phyloP scores from a whole-genome alignment of 2,329 filamentous ascomycete genomes.

The Madurella mycetomatis region DNA sequence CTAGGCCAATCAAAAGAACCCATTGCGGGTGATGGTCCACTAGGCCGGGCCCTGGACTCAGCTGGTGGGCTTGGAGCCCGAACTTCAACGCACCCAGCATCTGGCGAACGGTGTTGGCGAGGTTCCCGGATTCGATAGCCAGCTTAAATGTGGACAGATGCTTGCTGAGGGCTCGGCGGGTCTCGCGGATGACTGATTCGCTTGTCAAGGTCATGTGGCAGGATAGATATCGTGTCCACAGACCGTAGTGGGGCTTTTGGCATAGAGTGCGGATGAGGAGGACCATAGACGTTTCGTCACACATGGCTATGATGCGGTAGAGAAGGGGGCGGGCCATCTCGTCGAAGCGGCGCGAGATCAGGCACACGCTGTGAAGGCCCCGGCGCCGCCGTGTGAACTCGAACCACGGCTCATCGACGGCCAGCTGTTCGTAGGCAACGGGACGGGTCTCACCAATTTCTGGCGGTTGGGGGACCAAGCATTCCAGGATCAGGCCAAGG shows the following conservation, averaged over 20 bases:
- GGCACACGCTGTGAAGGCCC: conserved; percentile 23
- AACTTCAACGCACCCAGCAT: background rate
- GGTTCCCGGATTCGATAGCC: background rate
- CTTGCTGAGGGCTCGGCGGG: conserved; percentile 13
- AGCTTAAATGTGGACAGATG: conserved; percentile 15
- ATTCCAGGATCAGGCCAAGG: conserved; percentile 19
- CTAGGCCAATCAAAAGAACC: conserved; percentile 21
- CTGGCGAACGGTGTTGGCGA: conserved; percentile 5
- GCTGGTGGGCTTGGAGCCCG: background rate
- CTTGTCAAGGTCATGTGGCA: conserved; percentile 26
- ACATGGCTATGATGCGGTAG: conserved; percentile 23
- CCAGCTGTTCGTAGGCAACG: conserved; percentile 25
- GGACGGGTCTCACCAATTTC: conserved; percentile 27
- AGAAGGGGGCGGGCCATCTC: conserved; percentile 22
- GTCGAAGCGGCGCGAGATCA: conserved; percentile 18
- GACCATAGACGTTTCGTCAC: conserved; percentile 21
- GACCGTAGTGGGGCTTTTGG: conserved; percentile 18
- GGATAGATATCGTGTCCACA: conserved; percentile 23
- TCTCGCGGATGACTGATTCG: conserved; percentile 18
- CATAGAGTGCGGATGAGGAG: conserved; percentile 26
- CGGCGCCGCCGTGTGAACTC: conserved; percentile 25
- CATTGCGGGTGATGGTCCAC: conserved; percentile 22
- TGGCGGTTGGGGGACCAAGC: conserved; percentile 22
- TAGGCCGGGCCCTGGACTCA: background rate
- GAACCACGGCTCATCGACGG: conserved; percentile 26